These are phyloP conservation scores for Arabidopsis arenosa DNA, from an alignment of 345 rosid species.

Conservation along the genomic window DNA sequence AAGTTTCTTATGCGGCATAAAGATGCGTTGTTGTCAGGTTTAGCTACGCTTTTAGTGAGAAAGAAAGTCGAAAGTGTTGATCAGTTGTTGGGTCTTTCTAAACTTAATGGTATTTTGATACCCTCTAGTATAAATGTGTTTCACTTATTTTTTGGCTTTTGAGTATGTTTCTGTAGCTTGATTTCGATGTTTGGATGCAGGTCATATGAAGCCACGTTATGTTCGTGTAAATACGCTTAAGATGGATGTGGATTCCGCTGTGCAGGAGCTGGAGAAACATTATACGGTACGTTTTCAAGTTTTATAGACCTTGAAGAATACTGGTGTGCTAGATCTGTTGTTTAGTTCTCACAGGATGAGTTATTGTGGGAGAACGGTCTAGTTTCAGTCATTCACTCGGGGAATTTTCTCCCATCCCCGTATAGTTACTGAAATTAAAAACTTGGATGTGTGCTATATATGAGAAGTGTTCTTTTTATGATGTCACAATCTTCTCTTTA, in stretches of 20 bases:
- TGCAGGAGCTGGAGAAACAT: slow-evolving; percentile 63
- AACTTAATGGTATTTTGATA: slow-evolving; percentile 53
- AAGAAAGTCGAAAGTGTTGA: slow-evolving; percentile 63
- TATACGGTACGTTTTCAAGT: slow-evolving; percentile 53
- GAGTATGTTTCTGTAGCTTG: neutral
- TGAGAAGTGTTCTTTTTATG: slow-evolving; percentile 13
- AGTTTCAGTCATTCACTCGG: neutral
- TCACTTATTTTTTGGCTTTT: neutral
- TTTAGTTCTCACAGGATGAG: neutral
- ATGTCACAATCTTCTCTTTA: slow-evolving; percentile 11
- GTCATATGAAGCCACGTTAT: slow-evolving; percentile 68
- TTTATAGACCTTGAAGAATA: slow-evolving; percentile 8
- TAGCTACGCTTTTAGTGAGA: slow-evolving; percentile 69
- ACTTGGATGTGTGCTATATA: slow-evolving; percentile 15
- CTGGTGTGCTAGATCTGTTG: slow-evolving; percentile 22
- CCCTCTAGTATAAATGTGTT: neutral
- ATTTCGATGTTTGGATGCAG: slow-evolving; percentile 52
- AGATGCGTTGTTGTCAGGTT: slow-evolving; percentile 57
- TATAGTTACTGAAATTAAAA: slow-evolving; percentile 11
- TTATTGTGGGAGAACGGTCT: neutral
- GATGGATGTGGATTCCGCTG: slow-evolving; percentile 68
- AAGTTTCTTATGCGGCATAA: slow-evolving; percentile 64
- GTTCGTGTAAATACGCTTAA: slow-evolving; percentile 90
- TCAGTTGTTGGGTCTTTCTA: slow-evolving; percentile 61
- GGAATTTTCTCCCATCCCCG: neutral